Evolutionary conservation across 768 basidiomycete species (phyloP).

Genomic region (Lactifluus pinguis): DNA sequence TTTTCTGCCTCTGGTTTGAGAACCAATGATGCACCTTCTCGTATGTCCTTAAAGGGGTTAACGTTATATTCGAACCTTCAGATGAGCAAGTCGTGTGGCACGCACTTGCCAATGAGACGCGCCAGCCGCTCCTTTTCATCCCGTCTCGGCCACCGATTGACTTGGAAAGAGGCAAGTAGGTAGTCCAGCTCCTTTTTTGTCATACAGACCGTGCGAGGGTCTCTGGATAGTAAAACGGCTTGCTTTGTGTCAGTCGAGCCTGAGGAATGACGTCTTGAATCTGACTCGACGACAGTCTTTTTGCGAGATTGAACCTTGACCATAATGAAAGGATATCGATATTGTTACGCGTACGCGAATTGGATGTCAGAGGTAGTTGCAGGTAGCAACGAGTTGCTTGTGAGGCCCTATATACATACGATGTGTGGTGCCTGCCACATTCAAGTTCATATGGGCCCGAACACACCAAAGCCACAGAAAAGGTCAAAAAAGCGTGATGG

Average conservation of each 20-base stretch:
- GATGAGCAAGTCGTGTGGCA: neutral
- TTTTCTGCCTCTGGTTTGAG: slow-evolving; percentile 16
- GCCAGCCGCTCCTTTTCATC: slow-evolving; percentile 14
- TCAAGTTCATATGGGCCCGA: slow-evolving; percentile 8
- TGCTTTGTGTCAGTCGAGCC: neutral
- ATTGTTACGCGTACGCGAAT: neutral
- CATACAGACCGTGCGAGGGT: slow-evolving; percentile 15
- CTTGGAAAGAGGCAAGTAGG: slow-evolving; percentile 5
- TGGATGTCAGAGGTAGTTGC: neutral
- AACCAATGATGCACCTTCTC: slow-evolving; percentile 16
- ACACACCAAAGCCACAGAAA: slow-evolving; percentile 14
- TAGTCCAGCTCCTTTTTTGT: slow-evolving; percentile 4
- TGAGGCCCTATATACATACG: slow-evolving; percentile 10
- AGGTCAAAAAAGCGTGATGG: slow-evolving; percentile 2
- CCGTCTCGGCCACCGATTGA: slow-evolving; percentile 13
- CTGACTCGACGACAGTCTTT: slow-evolving; percentile 5
- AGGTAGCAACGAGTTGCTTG: neutral
- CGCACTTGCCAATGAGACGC: slow-evolving; percentile 11
- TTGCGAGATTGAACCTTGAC: slow-evolving; percentile 12
- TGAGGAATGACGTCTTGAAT: neutral
- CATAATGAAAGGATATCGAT: neutral
- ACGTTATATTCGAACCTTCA: neutral
- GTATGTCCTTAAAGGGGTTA: slow-evolving; percentile 4
- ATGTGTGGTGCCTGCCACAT: slow-evolving; percentile 15
- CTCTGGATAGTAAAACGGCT: neutral